Percentiles rank a stretch among this genome's conserved stretches.
Conservation (phyloP, 305 asterid genomes). For the Plantago lanceolata region DNA sequence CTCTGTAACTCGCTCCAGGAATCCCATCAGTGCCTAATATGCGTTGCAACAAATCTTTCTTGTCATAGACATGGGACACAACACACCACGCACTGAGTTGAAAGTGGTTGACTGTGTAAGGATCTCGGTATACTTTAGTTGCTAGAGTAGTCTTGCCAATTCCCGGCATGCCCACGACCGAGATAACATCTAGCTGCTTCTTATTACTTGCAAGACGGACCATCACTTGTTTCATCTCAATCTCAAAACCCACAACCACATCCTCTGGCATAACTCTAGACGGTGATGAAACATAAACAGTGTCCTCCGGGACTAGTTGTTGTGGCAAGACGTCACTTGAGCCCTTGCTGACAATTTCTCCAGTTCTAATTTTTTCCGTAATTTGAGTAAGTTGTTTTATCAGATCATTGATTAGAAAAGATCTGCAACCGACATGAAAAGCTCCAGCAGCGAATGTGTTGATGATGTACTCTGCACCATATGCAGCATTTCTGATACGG, state of each 20-base stretch:
- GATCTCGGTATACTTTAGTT: neutral
- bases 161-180: constrained; percentile 6
- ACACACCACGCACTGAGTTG: constrained; percentile 5
- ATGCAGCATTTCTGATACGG: neutral
- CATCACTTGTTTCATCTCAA: neutral
- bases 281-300: neutral
- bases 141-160: constrained; percentile 8
- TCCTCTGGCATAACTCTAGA: too few relatives aligned
- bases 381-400: neutral
- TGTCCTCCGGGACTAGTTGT: neutral
- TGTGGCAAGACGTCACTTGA: neutral
- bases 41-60: neutral
- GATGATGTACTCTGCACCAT: neutral
- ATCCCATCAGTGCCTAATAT: constrained; percentile 2
- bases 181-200: constrained; percentile 1
- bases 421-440: neutral
- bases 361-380: neutral
- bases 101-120: neutral
- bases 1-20: neutral
- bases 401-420: neutral
- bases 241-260: constrained; percentile 3
- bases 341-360: neutral
- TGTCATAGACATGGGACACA: neutral
- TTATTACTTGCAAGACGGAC: neutral
- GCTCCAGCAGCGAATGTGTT: neutral